phyloP scores from a whole-genome alignment of 345 rosid species.

The Camelina sativa region DNA sequence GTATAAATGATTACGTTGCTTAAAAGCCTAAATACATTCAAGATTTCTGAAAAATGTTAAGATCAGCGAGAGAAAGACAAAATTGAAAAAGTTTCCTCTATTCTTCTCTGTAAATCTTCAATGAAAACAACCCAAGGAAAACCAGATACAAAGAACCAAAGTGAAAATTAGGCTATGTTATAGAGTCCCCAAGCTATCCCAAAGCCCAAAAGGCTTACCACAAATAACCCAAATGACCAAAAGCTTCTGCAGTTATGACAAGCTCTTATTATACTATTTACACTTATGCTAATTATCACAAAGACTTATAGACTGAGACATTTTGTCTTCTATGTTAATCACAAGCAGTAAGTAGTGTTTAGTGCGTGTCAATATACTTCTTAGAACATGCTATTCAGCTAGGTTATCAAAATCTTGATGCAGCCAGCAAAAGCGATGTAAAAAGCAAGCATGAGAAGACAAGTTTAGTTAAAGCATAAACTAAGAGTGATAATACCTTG shows the following conservation, averaged over 20 bases:
- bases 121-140: not conserved
- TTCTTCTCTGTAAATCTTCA: not conserved
- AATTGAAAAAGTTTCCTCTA: not conserved
- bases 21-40: not conserved
- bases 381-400: not conserved
- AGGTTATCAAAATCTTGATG: not conserved
- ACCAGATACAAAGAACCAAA: not conserved
- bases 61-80: constrained; percentile 9
- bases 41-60: not conserved
- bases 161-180: not conserved
- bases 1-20: not conserved
- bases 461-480: constrained; percentile 1
- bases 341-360: not conserved
- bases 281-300: not conserved
- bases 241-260: not conserved
- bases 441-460: not conserved
- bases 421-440: not conserved
- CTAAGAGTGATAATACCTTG: constrained; percentile 58
- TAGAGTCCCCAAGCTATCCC: not conserved
- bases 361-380: constrained; percentile 16
- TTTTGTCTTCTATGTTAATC: not conserved
- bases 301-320: not conserved
- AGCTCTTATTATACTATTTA: too few relatives aligned
- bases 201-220: not conserved
- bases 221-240: not conserved